Evolutionary conservation across 1,284 basidiomycete genomes (phyloP).

Genomic region (Peniophora sp.): DNA sequence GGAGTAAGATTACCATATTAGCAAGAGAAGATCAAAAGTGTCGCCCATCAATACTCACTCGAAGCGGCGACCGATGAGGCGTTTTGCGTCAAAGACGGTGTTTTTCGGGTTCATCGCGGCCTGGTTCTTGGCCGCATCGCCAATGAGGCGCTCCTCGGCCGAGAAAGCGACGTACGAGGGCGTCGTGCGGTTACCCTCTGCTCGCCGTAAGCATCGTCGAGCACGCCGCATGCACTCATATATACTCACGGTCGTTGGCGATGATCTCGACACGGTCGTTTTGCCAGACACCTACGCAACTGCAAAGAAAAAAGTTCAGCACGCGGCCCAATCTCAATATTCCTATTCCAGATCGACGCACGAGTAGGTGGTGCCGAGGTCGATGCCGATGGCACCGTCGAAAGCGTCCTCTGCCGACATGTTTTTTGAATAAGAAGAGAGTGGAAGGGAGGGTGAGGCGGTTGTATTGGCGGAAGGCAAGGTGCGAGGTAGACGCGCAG

Average conservation of each 20-base stretch:
- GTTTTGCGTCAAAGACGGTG: constrained; percentile 96
- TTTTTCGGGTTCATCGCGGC: constrained; percentile 94
- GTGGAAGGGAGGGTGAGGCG: constrained; percentile 16
- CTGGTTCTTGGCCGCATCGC: constrained; percentile 98
- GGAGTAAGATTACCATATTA: constrained; percentile 4
- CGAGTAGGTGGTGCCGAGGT: constrained; percentile 88
- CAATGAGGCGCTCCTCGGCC: constrained; percentile 94
- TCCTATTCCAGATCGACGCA: constrained; percentile 30
- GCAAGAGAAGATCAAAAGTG: constrained; percentile 12
- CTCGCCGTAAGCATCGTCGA: constrained; percentile 10
- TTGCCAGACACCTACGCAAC: constrained; percentile 96
- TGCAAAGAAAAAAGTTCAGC: constrained; percentile 21
- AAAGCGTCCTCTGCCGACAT: constrained; percentile 78
- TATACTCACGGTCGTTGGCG: constrained; percentile 81
- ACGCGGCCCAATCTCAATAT: constrained; percentile 7
- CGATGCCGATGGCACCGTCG: constrained; percentile 96
- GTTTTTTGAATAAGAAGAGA: constrained; percentile 39
- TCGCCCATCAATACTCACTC: constrained; percentile 52
- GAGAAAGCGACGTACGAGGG: constrained; percentile 99
- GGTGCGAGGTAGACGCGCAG: constrained; percentile 17
- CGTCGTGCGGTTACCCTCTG: constrained; percentile 98
- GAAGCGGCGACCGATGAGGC: constrained; percentile 93
- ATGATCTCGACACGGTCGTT: constrained; percentile 99
- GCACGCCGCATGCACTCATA: constrained; percentile 1
- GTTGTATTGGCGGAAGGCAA: constrained; percentile 20